These are phyloP conservation scores for Zygosaccharomyces bisporus DNA, from an alignment of 805 yeast genomes.

Conservation along the genomic window DNA sequence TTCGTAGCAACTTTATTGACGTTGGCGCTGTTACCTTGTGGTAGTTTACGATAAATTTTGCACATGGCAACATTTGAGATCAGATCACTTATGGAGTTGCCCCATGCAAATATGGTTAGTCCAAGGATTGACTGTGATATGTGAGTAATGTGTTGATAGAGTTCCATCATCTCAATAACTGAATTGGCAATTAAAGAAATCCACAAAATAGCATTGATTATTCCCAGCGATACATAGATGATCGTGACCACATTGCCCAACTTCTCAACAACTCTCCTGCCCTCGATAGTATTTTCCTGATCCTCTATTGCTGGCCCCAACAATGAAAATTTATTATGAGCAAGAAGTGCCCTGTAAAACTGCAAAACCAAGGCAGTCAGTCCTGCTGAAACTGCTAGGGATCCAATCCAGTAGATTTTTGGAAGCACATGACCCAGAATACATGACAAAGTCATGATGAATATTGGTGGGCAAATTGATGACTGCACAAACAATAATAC, in stretches of 20 bases:
- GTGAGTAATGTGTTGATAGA: conserved; percentile 32
- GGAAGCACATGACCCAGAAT: conserved; percentile 15
- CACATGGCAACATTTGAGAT: conserved; percentile 84
- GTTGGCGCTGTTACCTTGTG: conserved; percentile 20
- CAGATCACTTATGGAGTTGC: conserved; percentile 90
- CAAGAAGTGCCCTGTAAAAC: conserved; percentile 18
- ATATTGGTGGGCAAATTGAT: conserved; percentile 31
- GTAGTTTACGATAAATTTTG: conserved; percentile 39
- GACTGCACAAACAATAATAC: conserved; percentile 33
- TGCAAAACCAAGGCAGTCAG: conserved; percentile 12
- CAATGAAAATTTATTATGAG: conserved; percentile 26
- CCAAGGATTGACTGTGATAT: conserved; percentile 85
- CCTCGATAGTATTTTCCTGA: conserved; percentile 14
- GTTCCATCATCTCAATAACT: conserved; percentile 35
- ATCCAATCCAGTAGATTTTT: conserved; percentile 15
- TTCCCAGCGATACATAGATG: conserved; percentile 24
- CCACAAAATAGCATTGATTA: conserved; percentile 33
- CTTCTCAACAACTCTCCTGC: conserved; percentile 20
- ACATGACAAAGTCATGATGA: conserved; percentile 21
- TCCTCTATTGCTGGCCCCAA: conserved; percentile 10
- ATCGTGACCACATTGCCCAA: conserved; percentile 17
- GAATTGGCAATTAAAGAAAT: conserved; percentile 36
- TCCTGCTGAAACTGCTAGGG: conserved; percentile 11
- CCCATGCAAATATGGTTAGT: conserved; percentile 87
- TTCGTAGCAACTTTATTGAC: conserved; percentile 43